Base-by-base conservation (phyloP, 805 yeast species). In the Candida methanosorbosa region DNA sequence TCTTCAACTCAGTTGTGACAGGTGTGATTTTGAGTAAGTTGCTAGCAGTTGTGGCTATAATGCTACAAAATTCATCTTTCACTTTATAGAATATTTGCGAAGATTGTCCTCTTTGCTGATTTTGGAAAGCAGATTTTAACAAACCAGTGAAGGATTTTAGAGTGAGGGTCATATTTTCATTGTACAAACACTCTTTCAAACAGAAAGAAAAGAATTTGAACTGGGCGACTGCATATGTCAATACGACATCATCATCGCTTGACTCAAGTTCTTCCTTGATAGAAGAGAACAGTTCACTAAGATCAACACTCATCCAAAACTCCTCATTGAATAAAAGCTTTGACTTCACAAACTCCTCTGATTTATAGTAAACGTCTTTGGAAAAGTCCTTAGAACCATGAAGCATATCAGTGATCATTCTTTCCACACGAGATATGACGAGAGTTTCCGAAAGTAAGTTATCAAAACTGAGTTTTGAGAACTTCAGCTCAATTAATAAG, bases 61-160 rank as follows among this genome's bases (percentile, higher is more conserved):
- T 53, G 4, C 69, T 68, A 31, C 39, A 45, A 4, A 63, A 52
- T n/a, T 49, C 55, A 33, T 69, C 72, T 36, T 57, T 63, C 5
- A 61, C 46, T 42, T 67, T 72, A 41, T 71, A 69, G 38, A 67
- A 68, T 31, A 56, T 44, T 15, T 46, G 57, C 14, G 46, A 48
- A n/a, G 38, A 35, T 9, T 45, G 13, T 11, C 28, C 47, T 17
- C 29, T 43, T 11, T 54, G 46, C 11, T 37, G 39, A 4, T 44
- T 41, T 14, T 27, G 18, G 30, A 56, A 50, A 0, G 50, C 45
- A 2, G 24, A 27, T 15, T 21, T 22, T 2, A 41, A 41, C 22
- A 64, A 42, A 2, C 32, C 28, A 13, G 38, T 14, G n/a, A 68
- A 34, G 5, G 38, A 40, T 0, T 38, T 36, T 3, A 54, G 24